Percentiles rank a stretch among this genome's conserved stretches.
Evolutionary conservation across 805 yeast species (phyloP).

Genomic region (Ogataea methanolica): DNA sequence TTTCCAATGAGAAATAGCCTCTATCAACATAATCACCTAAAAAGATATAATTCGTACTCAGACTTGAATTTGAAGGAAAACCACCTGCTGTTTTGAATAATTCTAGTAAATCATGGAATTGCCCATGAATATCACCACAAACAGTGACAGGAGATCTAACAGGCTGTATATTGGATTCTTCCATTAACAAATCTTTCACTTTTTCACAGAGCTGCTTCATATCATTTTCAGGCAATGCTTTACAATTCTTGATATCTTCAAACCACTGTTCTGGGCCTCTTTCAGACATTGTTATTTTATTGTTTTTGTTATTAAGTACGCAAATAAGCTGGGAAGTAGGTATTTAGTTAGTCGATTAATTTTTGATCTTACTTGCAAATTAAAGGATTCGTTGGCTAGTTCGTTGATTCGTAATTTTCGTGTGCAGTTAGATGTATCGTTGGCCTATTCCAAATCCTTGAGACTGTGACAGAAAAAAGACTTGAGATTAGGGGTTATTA

Average conservation of each 20-base stretch:
- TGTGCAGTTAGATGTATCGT: no score
- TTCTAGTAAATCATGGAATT: slow-evolving; percentile 90
- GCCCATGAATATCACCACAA: slow-evolving; percentile 98
- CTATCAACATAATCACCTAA: slow-evolving; percentile 96
- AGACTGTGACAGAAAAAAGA: no score
- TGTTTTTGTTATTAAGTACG: neutral
- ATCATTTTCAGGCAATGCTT: slow-evolving; percentile 82
- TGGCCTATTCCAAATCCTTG: no score
- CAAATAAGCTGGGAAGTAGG: neutral
- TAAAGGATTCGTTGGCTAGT: no score
- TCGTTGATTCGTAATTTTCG: no score
- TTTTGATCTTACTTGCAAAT: no score
- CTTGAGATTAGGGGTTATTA: no score
- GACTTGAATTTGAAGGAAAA: slow-evolving; percentile 61
- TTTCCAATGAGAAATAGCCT: slow-evolving; percentile 93
- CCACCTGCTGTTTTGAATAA: slow-evolving; percentile 91
- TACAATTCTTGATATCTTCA: slow-evolving; percentile 87
- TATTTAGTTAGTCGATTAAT: no score
- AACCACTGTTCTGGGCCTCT: slow-evolving; percentile 96
- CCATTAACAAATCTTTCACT: slow-evolving; percentile 93
- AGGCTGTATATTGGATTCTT: slow-evolving; percentile 91
- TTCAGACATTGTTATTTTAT: slow-evolving; percentile 42
- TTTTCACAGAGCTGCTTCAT: slow-evolving; percentile 96
- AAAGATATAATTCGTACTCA: slow-evolving; percentile 62
- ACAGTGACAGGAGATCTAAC: slow-evolving; percentile 92